Conservation (phyloP, 345 rosid genomes). For the Eucalyptus erythrocorys region DNA sequence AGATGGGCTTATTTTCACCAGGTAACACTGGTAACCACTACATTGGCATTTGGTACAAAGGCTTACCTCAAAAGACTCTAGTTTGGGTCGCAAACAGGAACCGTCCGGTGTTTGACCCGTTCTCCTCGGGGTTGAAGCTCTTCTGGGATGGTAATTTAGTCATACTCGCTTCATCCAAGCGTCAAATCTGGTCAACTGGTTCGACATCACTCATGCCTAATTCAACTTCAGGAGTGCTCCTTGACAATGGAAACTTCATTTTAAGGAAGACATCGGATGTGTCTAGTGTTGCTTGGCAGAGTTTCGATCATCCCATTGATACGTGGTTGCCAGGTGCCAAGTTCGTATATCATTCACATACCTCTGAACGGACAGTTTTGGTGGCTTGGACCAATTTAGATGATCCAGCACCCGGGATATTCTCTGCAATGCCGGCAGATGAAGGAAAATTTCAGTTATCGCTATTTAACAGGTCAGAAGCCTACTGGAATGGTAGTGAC, state of each 20-base stretch:
- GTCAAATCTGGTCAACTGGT: background rate
- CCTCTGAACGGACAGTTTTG: background rate
- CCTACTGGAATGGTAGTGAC: background rate
- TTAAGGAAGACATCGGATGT: background rate
- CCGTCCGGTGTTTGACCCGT: background rate
- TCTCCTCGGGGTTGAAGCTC: background rate
- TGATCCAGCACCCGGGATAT: background rate
- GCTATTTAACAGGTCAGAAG: background rate
- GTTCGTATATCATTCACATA: background rate
- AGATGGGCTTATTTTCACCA: background rate
- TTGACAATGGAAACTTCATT: background rate
- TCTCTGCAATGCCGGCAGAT: background rate
- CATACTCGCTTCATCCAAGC: background rate
- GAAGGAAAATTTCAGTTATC: background rate
- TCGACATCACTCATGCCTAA: background rate
- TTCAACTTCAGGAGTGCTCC: background rate
- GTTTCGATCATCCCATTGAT: background rate
- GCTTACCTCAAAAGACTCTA: background rate
- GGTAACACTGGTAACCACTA: background rate
- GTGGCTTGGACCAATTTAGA: background rate
- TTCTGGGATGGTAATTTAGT: background rate
- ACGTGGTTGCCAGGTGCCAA: conserved; percentile 1
- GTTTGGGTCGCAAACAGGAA: background rate
- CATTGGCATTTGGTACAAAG: conserved; percentile 1
- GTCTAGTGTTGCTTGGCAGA: background rate